Conservation (phyloP, 2,329 filamentous ascomycete species). For the Claviceps cyperi region DNA sequence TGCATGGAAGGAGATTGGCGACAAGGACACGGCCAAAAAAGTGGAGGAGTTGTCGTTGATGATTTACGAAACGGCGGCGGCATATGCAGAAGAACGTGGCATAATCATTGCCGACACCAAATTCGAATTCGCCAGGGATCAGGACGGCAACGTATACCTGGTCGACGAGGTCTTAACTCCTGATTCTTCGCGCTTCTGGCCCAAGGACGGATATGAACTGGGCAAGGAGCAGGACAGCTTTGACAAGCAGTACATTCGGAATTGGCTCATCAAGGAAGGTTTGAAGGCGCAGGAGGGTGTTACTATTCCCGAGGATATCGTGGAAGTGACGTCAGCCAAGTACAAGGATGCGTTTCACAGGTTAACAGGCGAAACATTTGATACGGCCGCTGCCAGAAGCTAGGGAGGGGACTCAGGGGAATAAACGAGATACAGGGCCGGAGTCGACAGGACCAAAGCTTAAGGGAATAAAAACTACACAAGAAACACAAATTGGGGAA, state of each 20-base stretch:
- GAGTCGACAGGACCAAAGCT: too few species aligned
- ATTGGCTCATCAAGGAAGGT: conserved; percentile 64
- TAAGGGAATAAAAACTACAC: too few species aligned
- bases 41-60: conserved; percentile 18
- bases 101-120: conserved; percentile 27
- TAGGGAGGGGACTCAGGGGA: background rate
- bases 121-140: conserved; percentile 36
- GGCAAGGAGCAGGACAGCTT: conserved; percentile 70
- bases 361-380: conserved; percentile 41
- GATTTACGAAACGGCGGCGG: conserved; percentile 32
- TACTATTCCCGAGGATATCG: conserved; percentile 44
- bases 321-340: conserved; percentile 7
- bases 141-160: conserved; percentile 29
- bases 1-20: conserved; percentile 31
- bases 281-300: conserved; percentile 38
- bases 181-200: conserved; percentile 79
- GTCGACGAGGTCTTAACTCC: conserved; percentile 81
- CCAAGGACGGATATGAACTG: conserved; percentile 44
- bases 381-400: conserved; percentile 11
- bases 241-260: conserved; percentile 73
- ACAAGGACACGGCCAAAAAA: conserved; percentile 16
- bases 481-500: too few species aligned
- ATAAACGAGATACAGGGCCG: too few species aligned
- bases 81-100: conserved; percentile 37
- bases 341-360: conserved; percentile 25